Base-by-base conservation (phyloP, 352 stramenopile species). In the Globisporangium perplexum region DNA sequence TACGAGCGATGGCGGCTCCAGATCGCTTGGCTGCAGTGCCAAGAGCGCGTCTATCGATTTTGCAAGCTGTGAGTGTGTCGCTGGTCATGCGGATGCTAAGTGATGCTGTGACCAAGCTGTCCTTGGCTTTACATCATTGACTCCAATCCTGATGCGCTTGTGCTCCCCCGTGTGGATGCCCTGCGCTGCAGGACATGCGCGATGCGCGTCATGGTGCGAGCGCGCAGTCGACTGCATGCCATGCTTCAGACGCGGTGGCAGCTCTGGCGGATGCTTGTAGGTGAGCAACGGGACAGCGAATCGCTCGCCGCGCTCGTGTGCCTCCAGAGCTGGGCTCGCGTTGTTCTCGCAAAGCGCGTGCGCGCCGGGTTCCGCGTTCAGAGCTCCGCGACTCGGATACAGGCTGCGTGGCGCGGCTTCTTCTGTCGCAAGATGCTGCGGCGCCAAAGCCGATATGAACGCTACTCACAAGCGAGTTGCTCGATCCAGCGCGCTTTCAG, bases 311-410 rank as follows among this genome's bases (percentile, higher is more conserved):
- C 70, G n/a, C 39, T 62, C 17, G 39, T 75, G 14, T 66, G 62
- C 1, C 67, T 91, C 42, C 77, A 89, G 59, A 85, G 72, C n/a
- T 86, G 74, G 64, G 38, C 66, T 20, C 66, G 72, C 11, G 51
- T 62, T 11, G 11, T 71, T 15, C 50, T 68, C 23, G 71, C 62
- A 0, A 81, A 65, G 47, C 58, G 39, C 8, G 35, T 48, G 11
- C 65, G 62, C 2, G 52, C 53, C 4, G 54, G 47, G 2, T 62
- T 73, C 41, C 55, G 66, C 22, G 17, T 81, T 4, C 48, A 75
- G 6, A 52, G 54, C 44, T 62, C 63, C 4, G 65, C 66, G 10
- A 72, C 65, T 3, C 23, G 23, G 1, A 57, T 91, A 28, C 77
- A 89, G 53, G 46, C 64, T 4, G 1, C 20, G 4, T 91, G 77